A percentile compares a stretch with the other conserved stretches of the same genome.
These are phyloP conservation scores for Pulveroboletus frians DNA, from an alignment of 768 basidiomycete genomes.

Conservation along the genomic window DNA sequence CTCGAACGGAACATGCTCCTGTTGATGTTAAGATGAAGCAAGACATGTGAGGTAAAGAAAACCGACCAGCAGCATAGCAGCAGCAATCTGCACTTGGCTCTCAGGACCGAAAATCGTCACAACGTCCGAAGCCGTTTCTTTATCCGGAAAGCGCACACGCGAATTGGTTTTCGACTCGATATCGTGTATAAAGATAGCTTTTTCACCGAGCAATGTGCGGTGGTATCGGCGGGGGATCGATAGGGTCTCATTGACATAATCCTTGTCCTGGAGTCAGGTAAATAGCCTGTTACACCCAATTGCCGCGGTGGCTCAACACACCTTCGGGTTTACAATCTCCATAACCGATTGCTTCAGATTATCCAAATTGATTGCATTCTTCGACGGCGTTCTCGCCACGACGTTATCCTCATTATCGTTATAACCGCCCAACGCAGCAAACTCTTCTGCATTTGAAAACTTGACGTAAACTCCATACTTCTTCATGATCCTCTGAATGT, in stretches of 20 bases:
- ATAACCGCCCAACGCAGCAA: conserved; percentile 90
- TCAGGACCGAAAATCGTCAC: conserved; percentile 97
- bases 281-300: neutral
- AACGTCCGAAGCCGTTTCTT: conserved; percentile 89
- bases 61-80: conserved; percentile 87
- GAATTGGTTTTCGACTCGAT: conserved; percentile 97
- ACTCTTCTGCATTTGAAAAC: conserved; percentile 97
- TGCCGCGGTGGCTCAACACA: conserved; percentile 29
- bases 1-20: conserved; percentile 97
- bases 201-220: conserved; percentile 91
- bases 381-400: conserved; percentile 94
- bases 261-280: conserved; percentile 68
- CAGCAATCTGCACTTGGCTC: conserved; percentile 93
- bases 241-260: conserved; percentile 90
- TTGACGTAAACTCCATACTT: conserved; percentile 99
- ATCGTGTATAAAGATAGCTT: conserved; percentile 94
- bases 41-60: neutral
- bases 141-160: conserved; percentile 86
- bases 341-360: conserved; percentile 94
- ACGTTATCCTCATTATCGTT: conserved; percentile 99
- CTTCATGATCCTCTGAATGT: conserved; percentile 99
- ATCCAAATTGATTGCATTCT: conserved; percentile 93
- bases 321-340: conserved; percentile 97
- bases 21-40: conserved; percentile 4
- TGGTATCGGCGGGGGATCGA: conserved; percentile 94